Conservation (phyloP, 192 early-diverging fungal species). For the Coemansia aciculifera region DNA sequence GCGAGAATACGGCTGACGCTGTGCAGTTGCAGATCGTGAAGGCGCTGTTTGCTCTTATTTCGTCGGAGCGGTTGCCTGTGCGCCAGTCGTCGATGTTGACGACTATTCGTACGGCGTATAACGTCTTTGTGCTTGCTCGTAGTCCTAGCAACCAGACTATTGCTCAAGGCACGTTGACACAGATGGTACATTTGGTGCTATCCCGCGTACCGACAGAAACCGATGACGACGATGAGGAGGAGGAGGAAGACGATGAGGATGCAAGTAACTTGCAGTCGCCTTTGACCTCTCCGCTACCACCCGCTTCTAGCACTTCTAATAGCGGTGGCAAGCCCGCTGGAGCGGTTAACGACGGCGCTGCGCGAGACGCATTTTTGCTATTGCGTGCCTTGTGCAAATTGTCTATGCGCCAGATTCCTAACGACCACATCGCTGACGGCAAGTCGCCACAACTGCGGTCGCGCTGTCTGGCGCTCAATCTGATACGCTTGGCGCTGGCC, state of each 20-base stretch:
- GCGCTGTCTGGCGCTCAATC: constrained; percentile 78
- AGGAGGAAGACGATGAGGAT: neutral
- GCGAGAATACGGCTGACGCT: constrained; percentile 78
- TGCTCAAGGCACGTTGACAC: constrained; percentile 83
- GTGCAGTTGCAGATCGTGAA: constrained; percentile 92
- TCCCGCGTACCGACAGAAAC: constrained; percentile 57
- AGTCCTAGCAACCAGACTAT: constrained; percentile 77
- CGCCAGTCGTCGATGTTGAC: constrained; percentile 75
- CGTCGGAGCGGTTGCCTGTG: constrained; percentile 63
- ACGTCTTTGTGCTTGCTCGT: constrained; percentile 81
- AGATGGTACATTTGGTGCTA: constrained; percentile 86
- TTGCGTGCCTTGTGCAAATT: constrained; percentile 87
- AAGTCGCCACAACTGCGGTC: constrained; percentile 81
- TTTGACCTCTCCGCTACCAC: neutral
- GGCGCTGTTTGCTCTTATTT: constrained; percentile 83
- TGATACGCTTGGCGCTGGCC: constrained; percentile 73
- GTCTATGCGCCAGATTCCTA: constrained; percentile 79
- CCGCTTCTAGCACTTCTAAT: neutral
- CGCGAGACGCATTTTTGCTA: constrained; percentile 79
- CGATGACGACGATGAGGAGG: constrained; percentile 13
- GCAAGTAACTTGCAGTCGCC: neutral
- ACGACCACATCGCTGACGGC: constrained; percentile 68
- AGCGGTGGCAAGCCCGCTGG: neutral
- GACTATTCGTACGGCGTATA: constrained; percentile 82
- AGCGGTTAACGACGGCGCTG: constrained; percentile 25